These are phyloP conservation scores for Diaporthe australafricana DNA, from an alignment of 2,329 filamentous ascomycete genomes.

Conservation along the genomic window DNA sequence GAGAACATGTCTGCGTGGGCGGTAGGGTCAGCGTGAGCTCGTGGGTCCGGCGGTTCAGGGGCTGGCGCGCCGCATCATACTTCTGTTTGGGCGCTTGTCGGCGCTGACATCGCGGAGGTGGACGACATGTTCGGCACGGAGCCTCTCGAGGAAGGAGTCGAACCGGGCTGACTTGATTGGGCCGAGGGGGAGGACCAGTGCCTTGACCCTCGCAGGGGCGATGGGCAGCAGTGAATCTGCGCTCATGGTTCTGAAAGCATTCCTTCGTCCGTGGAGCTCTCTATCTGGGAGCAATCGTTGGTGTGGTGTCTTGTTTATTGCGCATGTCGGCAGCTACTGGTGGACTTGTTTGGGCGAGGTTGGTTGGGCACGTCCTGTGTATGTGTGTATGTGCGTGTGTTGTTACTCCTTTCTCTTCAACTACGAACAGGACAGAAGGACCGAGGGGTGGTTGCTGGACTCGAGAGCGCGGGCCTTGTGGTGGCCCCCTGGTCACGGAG, in stretches of 20 bases:
- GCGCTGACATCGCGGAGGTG: slow-evolving; percentile 87
- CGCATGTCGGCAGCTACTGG: slow-evolving; percentile 24
- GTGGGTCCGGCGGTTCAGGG: slow-evolving; percentile 28
- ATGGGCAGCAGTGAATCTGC: slow-evolving; percentile 90
- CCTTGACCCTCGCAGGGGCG: slow-evolving; percentile 90
- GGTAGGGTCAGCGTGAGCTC: slow-evolving; percentile 33
- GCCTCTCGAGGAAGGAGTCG: slow-evolving; percentile 78
- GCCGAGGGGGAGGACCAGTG: slow-evolving; percentile 86
- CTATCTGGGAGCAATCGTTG: slow-evolving; percentile 20
- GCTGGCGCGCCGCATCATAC: slow-evolving; percentile 61
- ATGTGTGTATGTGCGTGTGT: background rate
- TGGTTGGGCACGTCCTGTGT: slow-evolving; percentile 7
- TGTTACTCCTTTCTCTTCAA: background rate
- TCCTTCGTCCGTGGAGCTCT: slow-evolving; percentile 29
- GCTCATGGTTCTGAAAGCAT: slow-evolving; percentile 68
- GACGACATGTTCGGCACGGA: slow-evolving; percentile 84
- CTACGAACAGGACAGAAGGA: background rate
- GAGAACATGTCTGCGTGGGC: slow-evolving; percentile 84
- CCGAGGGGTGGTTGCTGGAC: slow-evolving; percentile 6
- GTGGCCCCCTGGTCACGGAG: slow-evolving; percentile 25
- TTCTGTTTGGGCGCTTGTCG: slow-evolving; percentile 86
- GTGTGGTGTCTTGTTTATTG: slow-evolving; percentile 7
- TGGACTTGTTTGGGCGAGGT: background rate
- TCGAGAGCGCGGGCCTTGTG: slow-evolving; percentile 30
- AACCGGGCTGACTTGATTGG: slow-evolving; percentile 87